These are phyloP conservation scores for Cyberlindnera veronae DNA, from an alignment of 805 yeast genomes.

Conservation along the genomic window DNA sequence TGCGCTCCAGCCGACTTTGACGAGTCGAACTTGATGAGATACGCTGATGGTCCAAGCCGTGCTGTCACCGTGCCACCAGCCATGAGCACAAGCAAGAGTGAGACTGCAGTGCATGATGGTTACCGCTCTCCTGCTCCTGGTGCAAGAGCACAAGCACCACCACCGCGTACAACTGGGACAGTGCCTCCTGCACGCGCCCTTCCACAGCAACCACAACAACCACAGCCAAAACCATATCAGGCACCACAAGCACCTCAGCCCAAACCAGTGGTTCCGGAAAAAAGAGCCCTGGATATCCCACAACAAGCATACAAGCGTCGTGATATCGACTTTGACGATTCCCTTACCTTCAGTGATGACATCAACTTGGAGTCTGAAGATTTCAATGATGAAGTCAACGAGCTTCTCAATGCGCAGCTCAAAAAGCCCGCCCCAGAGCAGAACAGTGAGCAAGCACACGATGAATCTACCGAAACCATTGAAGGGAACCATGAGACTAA, in stretches of 20 bases:
- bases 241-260: conserved; percentile 1
- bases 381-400: conserved; percentile 29
- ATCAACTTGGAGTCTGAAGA: conserved; percentile 36
- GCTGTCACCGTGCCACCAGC: conserved; percentile 14
- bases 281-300: conserved; percentile 11
- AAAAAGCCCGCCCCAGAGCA: conserved; percentile 18
- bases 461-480: conserved; percentile 4
- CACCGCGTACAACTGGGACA: not conserved
- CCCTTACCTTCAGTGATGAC: conserved; percentile 51
- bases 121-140: not conserved
- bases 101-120: not conserved
- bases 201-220: not conserved
- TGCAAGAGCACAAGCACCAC: not conserved
- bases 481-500: conserved; percentile 4
- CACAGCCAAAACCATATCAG: conserved; percentile 5
- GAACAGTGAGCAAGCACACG: conserved; percentile 9
- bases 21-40: conserved; percentile 38
- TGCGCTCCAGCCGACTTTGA: conserved; percentile 44
- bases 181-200: too few species aligned
- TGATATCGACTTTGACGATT: conserved; percentile 43
- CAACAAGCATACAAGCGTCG: conserved; percentile 9
- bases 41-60: conserved; percentile 20
- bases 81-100: not conserved
- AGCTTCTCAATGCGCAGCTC: conserved; percentile 19
- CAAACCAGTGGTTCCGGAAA: conserved; percentile 16